Conservation (phyloP, 208 protist species). For the Jaenimonas drosophilae region DNA sequence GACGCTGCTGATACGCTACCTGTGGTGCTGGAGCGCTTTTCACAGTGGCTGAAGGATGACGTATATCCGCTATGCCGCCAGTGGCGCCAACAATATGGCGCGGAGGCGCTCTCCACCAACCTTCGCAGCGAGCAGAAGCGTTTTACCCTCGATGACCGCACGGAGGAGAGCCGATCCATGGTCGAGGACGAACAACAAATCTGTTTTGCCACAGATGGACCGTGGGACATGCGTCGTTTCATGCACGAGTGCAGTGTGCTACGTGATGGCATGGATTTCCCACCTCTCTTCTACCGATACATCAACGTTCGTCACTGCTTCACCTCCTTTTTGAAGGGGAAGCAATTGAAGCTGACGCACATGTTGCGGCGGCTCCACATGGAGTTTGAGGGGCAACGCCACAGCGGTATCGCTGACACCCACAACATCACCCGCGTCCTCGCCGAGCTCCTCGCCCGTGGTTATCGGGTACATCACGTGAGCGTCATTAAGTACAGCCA, state of each 20-base stretch:
- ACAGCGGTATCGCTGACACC: conserved; percentile 87
- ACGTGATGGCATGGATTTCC: conserved; percentile 61
- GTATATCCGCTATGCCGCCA: conserved; percentile 60
- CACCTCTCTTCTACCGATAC: conserved; percentile 85
- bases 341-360: conserved; percentile 59
- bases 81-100: conserved; percentile 21
- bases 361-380: conserved; percentile 72
- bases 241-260: conserved; percentile 82
- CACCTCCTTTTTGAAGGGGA: conserved; percentile 37
- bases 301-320: conserved; percentile 82
- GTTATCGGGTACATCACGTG: conserved; percentile 60
- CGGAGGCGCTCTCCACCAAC: conserved; percentile 22
- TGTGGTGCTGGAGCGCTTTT: conserved; percentile 45
- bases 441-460: conserved; percentile 63
- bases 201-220: conserved; percentile 81
- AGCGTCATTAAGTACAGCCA: conserved; percentile 63
- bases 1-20: conserved; percentile 62
- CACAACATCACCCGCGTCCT: conserved; percentile 85
- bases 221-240: conserved; percentile 89
- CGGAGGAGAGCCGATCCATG: conserved; percentile 2
- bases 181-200: conserved; percentile 48
- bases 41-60: conserved; percentile 43
- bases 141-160: conserved; percentile 42
- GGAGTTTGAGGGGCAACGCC: conserved; percentile 65
- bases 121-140: conserved; percentile 34